Base-by-base conservation (phyloP, 2,329 filamentous ascomycete species). In the Penicillium verrucosum region DNA sequence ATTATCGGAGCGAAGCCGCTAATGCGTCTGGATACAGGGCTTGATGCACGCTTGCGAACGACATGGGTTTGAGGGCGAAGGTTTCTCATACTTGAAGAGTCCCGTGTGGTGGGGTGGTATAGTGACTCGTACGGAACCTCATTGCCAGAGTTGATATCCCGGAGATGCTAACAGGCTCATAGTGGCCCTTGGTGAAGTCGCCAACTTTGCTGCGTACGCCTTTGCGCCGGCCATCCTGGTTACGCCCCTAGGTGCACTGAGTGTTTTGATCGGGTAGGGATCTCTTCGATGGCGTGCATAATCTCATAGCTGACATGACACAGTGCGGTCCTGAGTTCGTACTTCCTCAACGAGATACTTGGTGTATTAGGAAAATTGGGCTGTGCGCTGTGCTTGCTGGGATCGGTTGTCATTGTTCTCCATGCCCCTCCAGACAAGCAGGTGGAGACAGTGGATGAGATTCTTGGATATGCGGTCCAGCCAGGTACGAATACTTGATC, bases 41-140 rank as follows among this genome's bases (percentile, higher is more conserved):
- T 83, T 99, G 66, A 91, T 92, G 75, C 89, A 96, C 75, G 90
- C 92, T 62, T 90, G 90, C 71, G 88, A 96, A 76, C 85, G 86
- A 68, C 92, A 97, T 78, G 95, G 94, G 46, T 99, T 97, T 72
- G 92, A 97, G 73, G 94, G 95, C 66, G 94, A 97, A 68, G 94
- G 94, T 56, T 99, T 90, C 75, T 88, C 91, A 71, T 99, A 99
- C 76, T 77, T 99, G 56, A 90, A 88, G 73, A 97, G 90, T 73
- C 92, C 93, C n/a, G 82, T 93, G 67, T 99, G 94, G 94, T 99
- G 94, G 94, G 90, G 85, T 57, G 94, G 94, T 64, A 97, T 97
- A 65, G 79, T 88, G 64, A 95, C 92, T 70, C 85, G 91, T 96
- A 82, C 75, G 88, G 30, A 54, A 25, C 29, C n/a, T 61, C 70